Evolutionary conservation across 2,329 filamentous ascomycete genomes (phyloP).

Genomic region (Trichoderma sp.): DNA sequence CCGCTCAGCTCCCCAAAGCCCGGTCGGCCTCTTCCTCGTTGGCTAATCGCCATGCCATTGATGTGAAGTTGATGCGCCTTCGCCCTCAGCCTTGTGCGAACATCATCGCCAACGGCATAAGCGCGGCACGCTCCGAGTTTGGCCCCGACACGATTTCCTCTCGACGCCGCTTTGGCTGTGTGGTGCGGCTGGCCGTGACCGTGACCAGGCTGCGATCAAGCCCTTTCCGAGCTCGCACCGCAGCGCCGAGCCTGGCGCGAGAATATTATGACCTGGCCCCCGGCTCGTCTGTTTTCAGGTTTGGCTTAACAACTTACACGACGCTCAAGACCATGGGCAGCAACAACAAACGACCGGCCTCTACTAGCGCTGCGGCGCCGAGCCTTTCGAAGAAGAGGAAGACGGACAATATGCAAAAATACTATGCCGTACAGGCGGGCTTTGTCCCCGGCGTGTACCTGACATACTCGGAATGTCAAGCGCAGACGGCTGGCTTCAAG

Average conservation of each 20-base stretch:
- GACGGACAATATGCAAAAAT: slow-evolving; percentile 51
- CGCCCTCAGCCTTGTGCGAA: slow-evolving; percentile 27
- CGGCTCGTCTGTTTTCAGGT: slow-evolving; percentile 27
- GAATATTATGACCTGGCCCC: slow-evolving; percentile 21
- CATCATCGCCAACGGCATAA: slow-evolving; percentile 23
- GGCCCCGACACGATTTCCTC: background rate
- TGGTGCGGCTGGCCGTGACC: slow-evolving; percentile 3
- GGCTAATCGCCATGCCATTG: slow-evolving; percentile 27
- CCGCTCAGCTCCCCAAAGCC: background rate
- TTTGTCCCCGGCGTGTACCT: slow-evolving; percentile 59
- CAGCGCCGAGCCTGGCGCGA: slow-evolving; percentile 24
- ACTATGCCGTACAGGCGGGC: slow-evolving; percentile 60
- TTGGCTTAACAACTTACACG: slow-evolving; percentile 20
- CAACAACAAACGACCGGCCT: slow-evolving; percentile 32
- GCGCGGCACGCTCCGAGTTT: slow-evolving; percentile 4
- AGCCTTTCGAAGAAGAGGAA: slow-evolving; percentile 46
- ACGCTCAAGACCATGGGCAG: slow-evolving; percentile 24
- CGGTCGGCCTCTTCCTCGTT: background rate
- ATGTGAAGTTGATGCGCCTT: slow-evolving; percentile 28
- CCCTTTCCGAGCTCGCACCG: slow-evolving; percentile 1
- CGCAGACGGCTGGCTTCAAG: slow-evolving; percentile 57
- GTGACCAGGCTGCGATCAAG: slow-evolving; percentile 8
- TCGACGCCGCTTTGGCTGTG: background rate
- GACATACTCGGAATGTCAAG: slow-evolving; percentile 59
- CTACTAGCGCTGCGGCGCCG: slow-evolving; percentile 20